These are phyloP conservation scores for Hypholoma fasciculare DNA, from an alignment of 768 basidiomycete genomes.

Conservation along the genomic window DNA sequence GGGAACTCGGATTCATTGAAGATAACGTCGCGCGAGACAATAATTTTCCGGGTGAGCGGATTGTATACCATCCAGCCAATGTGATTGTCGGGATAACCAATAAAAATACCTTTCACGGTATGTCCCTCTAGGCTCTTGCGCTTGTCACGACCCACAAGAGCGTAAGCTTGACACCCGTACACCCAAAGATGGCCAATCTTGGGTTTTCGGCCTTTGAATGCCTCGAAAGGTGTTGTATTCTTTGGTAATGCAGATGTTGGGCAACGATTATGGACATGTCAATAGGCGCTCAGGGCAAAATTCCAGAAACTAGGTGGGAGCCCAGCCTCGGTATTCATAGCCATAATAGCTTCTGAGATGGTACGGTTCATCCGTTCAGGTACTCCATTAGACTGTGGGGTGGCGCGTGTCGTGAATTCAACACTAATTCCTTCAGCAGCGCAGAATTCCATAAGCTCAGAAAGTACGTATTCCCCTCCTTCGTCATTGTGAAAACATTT, in stretches of 20 bases:
- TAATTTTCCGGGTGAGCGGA: constrained; percentile 23
- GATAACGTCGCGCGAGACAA: constrained; percentile 26
- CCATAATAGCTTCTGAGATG: constrained; percentile 27
- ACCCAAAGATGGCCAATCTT: constrained; percentile 29
- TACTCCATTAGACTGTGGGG: constrained; percentile 43
- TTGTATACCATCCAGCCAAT: constrained; percentile 37
- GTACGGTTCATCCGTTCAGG: constrained; percentile 39
- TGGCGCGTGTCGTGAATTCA: constrained; percentile 2
- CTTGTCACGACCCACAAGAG: constrained; percentile 34
- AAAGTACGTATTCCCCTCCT: constrained; percentile 34
- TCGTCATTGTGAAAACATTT: constrained; percentile 30
- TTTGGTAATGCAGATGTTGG: constrained; percentile 19
- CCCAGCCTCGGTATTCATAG: constrained; percentile 26
- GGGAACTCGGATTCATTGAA: constrained; percentile 33
- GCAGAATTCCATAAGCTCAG: constrained; percentile 20
- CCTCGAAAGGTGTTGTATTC: constrained; percentile 22
- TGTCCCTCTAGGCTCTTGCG: constrained; percentile 25
- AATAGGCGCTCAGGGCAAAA: constrained; percentile 15
- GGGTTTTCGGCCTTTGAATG: constrained; percentile 20
- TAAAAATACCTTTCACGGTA: constrained; percentile 33
- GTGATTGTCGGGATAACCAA: constrained; percentile 33
- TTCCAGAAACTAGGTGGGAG: constrained; percentile 23
- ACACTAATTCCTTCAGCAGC: constrained; percentile 22
- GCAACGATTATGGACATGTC: constrained; percentile 22
- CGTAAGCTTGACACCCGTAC: constrained; percentile 40